Percentiles rank a stretch among this genome's conserved stretches.
Evolutionary conservation across 148 eudicot species (phyloP).

Genomic region (Diospyros kaki): DNA sequence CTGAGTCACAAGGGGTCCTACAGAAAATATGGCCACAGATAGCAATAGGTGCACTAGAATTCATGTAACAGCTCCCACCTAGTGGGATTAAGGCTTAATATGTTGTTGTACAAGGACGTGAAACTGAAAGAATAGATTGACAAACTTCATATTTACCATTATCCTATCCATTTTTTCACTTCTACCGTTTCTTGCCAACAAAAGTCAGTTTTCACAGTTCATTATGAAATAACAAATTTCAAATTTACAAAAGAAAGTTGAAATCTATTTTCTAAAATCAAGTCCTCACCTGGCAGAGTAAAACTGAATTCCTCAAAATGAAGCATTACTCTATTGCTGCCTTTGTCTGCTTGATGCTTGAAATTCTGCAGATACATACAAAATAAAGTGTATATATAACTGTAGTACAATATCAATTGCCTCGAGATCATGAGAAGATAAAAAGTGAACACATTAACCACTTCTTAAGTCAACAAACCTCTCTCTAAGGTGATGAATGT

Average conservation of each 20-base stretch:
- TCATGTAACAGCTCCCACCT: too few species aligned
- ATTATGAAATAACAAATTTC: neutral
- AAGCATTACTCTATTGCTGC: conserved; percentile 11
- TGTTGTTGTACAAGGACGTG: too few species aligned
- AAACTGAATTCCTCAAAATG: conserved; percentile 2
- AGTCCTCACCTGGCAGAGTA: conserved; percentile 3
- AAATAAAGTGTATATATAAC: neutral
- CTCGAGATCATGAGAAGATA: neutral
- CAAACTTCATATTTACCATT: neutral
- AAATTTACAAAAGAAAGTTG: neutral
- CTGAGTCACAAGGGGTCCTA: too few species aligned
- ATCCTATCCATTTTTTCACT: neutral
- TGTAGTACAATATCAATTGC: neutral
- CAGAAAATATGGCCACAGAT: too few species aligned
- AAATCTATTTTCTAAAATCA: neutral
- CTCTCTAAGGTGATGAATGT: conserved; percentile 44
- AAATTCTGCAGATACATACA: conserved; percentile 27
- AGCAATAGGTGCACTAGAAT: too few species aligned
- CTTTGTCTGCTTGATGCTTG: conserved; percentile 21
- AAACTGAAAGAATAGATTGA: too few species aligned
- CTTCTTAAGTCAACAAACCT: conserved; percentile 36
- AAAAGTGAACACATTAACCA: neutral
- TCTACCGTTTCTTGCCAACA: neutral
- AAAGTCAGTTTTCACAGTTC: neutral
- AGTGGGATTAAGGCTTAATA: too few species aligned